A percentile compares a stretch with the other conserved stretches of the same genome.
phyloP scores from a whole-genome alignment of 306 rosid genomes.

The Notholithocarpus densiflorus region DNA sequence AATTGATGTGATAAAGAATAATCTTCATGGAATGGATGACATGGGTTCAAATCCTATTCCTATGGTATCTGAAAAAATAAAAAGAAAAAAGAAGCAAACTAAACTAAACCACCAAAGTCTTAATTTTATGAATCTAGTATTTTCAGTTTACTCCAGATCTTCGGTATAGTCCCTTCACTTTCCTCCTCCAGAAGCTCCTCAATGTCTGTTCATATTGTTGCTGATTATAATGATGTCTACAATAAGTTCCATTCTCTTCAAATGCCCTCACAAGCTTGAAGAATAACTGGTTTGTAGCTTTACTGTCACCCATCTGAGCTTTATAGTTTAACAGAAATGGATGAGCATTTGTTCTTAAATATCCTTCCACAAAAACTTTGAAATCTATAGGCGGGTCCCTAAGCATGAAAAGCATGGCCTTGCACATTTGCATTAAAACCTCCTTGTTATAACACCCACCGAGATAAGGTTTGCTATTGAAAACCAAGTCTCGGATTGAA shows the following conservation, averaged over 20 bases:
- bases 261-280: conserved; percentile 28
- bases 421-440: conserved; percentile 12
- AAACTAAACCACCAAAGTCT: background rate
- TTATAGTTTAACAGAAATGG: conserved; percentile 29
- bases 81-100: too few relatives aligned
- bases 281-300: conserved; percentile 7
- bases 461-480: background rate
- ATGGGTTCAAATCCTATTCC: too few relatives aligned
- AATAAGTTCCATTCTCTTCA: conserved; percentile 34
- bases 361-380: conserved; percentile 21
- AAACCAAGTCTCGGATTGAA: background rate
- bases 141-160: background rate
- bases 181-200: background rate
- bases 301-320: background rate
- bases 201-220: conserved; percentile 2
- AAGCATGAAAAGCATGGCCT: conserved; percentile 22
- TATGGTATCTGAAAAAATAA: too few relatives aligned
- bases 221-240: conserved; percentile 24
- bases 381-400: conserved; percentile 14
- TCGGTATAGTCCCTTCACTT: background rate
- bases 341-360: conserved; percentile 26
- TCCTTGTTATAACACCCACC: too few relatives aligned
- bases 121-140: background rate
- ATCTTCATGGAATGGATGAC: too few relatives aligned
- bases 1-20: too few relatives aligned